phyloP scores from a whole-genome alignment of 257 asterid species.

The Echium plantagineum region DNA sequence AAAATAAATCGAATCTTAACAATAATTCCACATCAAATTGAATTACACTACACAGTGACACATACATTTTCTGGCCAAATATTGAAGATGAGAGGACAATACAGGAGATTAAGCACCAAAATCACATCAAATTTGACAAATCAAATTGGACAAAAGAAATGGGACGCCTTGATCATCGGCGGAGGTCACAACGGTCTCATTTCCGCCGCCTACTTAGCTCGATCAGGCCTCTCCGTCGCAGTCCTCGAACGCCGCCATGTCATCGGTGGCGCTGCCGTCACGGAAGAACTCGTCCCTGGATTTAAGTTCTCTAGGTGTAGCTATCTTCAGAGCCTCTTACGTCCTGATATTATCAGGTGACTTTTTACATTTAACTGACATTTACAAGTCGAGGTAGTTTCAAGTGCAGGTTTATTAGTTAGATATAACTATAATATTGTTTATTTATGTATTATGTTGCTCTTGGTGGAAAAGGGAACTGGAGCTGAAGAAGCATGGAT shows the following conservation, averaged over 20 bases:
- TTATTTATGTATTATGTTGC: too few relatives aligned
- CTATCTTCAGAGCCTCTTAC: conserved; percentile 95
- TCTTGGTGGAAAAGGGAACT: conserved; percentile 39
- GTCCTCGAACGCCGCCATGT: conserved; percentile 94
- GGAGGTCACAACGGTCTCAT: conserved; percentile 97
- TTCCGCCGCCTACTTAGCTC: conserved; percentile 91
- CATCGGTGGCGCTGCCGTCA: conserved; percentile 96
- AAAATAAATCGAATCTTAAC: too few relatives aligned
- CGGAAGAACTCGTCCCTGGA: conserved; percentile 87
- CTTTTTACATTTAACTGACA: too few relatives aligned
- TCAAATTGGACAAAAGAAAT: conserved; percentile 27
- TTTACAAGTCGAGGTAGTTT: too few relatives aligned
- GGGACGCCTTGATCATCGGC: conserved; percentile 88
- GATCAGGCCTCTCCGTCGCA: conserved; percentile 91
- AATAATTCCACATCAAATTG: too few relatives aligned
- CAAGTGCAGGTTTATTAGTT: too few relatives aligned
- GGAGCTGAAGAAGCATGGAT: conserved; percentile 73
- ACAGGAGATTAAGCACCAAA: background rate
- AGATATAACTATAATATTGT: too few relatives aligned
- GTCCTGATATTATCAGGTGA: conserved; percentile 65
- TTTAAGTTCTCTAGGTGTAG: conserved; percentile 95
- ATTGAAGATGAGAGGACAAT: too few relatives aligned
- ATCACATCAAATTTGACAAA: background rate
- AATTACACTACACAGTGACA: too few relatives aligned
- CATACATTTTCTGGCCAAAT: too few relatives aligned